Conservation (phyloP, 495 filamentous ascomycete genomes). For the Hypoxylon perforatum region DNA sequence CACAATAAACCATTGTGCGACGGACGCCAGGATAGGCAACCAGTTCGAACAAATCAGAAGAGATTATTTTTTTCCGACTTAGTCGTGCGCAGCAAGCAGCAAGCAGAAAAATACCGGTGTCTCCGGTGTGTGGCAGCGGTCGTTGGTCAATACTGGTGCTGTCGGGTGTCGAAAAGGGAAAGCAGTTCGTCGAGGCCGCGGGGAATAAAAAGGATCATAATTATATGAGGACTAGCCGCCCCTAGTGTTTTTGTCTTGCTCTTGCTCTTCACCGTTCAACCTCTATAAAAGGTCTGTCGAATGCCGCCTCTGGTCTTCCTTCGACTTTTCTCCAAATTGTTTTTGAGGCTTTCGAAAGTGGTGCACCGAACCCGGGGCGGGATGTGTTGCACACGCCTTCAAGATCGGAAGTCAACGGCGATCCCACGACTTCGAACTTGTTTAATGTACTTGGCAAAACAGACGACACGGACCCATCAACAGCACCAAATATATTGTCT, state of each 20-base stretch:
- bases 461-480: constrained; percentile 19
- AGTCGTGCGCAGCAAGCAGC: constrained; percentile 24
- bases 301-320: constrained; percentile 10
- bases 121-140: constrained; percentile 36
- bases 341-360: constrained; percentile 4
- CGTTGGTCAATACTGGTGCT: constrained; percentile 37
- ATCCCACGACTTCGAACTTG: constrained; percentile 14
- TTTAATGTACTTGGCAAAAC: constrained; percentile 15
- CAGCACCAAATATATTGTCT: neutral
- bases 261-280: constrained; percentile 1
- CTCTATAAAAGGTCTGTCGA: constrained; percentile 29
- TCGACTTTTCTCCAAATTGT: neutral
- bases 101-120: neutral
- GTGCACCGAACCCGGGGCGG: constrained; percentile 32
- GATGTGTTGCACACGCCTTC: constrained; percentile 23
- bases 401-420: constrained; percentile 14
- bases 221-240: constrained; percentile 38
- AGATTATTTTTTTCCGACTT: constrained; percentile 16
- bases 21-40: constrained; percentile 38
- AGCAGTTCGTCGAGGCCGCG: constrained; percentile 46
- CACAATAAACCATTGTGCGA: constrained; percentile 74
- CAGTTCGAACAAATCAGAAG: constrained; percentile 41
- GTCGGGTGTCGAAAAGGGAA: constrained; percentile 47
- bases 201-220: constrained; percentile 43
- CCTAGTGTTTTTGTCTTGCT: constrained; percentile 15